Evolutionary conservation across 1,139 yeast genomes (phyloP).

Genomic region (Pichia sp.): DNA sequence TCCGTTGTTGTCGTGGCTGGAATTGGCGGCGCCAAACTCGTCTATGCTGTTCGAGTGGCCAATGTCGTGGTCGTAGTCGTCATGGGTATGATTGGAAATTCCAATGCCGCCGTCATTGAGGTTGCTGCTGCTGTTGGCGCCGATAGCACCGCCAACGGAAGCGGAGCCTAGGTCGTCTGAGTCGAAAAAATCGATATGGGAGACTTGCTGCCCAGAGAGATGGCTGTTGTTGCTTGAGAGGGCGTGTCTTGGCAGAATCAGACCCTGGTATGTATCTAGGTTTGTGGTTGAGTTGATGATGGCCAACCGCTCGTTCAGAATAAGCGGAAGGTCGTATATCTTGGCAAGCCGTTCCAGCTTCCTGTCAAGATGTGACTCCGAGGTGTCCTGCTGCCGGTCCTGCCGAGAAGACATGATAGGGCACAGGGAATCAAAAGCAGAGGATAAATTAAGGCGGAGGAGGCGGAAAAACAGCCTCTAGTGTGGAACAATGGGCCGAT

Average conservation of each 20-base stretch:
- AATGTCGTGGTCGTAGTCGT: background rate
- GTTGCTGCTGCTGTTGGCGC: background rate
- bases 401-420: background rate
- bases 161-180: background rate
- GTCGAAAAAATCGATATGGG: background rate
- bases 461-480: too few relatives aligned
- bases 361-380: background rate
- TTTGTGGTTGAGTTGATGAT: slow-evolving; percentile 10
- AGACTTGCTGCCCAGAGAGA: background rate
- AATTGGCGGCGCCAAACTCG: background rate
- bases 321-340: slow-evolving; percentile 13
- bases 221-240: background rate
- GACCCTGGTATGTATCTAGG: slow-evolving; percentile 8
- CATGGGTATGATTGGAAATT: background rate
- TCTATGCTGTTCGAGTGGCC: background rate
- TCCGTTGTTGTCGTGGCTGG: background rate
- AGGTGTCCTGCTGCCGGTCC: too few relatives aligned
- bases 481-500: too few relatives aligned
- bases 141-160: background rate
- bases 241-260: slow-evolving; percentile 10
- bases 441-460: too few relatives aligned
- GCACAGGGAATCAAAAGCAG: background rate
- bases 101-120: background rate
- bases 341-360: slow-evolving; percentile 19
- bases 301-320: slow-evolving; percentile 3